Evolutionary conservation across 2,329 filamentous ascomycete genomes (phyloP), one percentile per base, ranked within the genome.

Genomic region (Talaromyces sp.): DNA sequence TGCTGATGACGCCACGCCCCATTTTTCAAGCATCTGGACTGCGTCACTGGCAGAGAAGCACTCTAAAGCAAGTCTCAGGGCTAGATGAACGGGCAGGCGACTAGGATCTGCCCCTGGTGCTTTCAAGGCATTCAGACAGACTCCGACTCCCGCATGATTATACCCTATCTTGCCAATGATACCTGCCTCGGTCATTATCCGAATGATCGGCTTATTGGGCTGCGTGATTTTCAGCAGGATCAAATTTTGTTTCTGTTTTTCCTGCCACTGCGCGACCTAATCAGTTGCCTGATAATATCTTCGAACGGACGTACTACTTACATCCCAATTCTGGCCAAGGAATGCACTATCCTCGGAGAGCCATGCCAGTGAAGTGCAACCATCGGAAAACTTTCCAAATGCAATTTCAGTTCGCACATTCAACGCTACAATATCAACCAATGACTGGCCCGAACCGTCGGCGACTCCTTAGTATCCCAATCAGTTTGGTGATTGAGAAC

Each of bases 161-260:
- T 84, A 68, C 1, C 83, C 82, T 43, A 85, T 83, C 64, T 84
- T 84, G 15, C 81, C 81, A 53, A 84, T 79, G 15, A 84, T 75
- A 6, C 81, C 81, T 1, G 78, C 81, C 65, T 84, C 81, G 2
- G 81, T 83, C 57, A 84, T 74, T 74, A 82, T 82, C 41, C 79
- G 68, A 63, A 83, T 80, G 1, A 69, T 73, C 1, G 80, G 79
- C 55, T 77, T 75, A 28, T 59, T 37, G 5, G 58, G 33, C 60
- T 78, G 75, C 2, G 66, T 63, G 59, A 82, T 80, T 19, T 69
- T 75, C 37, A 80, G 69, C 28, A 74, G 67, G 46, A 83, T 70
- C 8, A 83, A 69, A 63, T 83, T 82, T 64, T 53, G 77, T 76
- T 63, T 82, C 80, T 37, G 68, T 70, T 0, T 66, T 65, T 43